Conservation (phyloP, 2,329 filamentous ascomycete species). For the Cladosporium sphaerospermum region DNA sequence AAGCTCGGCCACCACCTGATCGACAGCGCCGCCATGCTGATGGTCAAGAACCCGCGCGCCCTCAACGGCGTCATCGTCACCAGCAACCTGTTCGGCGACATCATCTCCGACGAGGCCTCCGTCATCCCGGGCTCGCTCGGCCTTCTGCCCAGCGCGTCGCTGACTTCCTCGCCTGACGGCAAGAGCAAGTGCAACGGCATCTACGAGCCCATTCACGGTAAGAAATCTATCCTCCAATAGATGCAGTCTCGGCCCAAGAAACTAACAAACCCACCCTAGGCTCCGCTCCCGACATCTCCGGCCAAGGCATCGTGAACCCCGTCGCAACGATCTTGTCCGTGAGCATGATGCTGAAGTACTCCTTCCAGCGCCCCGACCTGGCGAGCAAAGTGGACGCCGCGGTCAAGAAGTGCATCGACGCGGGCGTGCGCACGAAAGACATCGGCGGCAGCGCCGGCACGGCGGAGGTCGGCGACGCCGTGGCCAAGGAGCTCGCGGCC, state of each 20-base stretch:
- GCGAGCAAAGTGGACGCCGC: slow-evolving; percentile 75
- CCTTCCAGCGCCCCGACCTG: slow-evolving; percentile 70
- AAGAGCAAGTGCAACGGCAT: slow-evolving; percentile 84
- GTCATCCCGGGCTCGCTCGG: slow-evolving; percentile 90
- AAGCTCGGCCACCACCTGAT: slow-evolving; percentile 85
- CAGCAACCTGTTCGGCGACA: slow-evolving; percentile 92
- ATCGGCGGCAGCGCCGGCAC: slow-evolving; percentile 74
- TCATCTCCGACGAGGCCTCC: slow-evolving; percentile 89
- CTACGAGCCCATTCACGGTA: slow-evolving; percentile 84
- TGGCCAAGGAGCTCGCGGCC: slow-evolving; percentile 61
- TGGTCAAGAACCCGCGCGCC: slow-evolving; percentile 85
- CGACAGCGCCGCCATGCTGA: slow-evolving; percentile 93
- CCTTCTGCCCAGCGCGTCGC: slow-evolving; percentile 77
- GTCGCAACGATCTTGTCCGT: slow-evolving; percentile 86
- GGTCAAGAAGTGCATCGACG: slow-evolving; percentile 72
- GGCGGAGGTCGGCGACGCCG: slow-evolving; percentile 72
- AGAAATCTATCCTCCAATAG: neutral
- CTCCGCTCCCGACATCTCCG: slow-evolving; percentile 87
- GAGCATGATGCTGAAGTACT: slow-evolving; percentile 95
- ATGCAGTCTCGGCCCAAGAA: neutral
- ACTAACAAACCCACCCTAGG: slow-evolving; percentile 41
- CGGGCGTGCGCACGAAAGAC: slow-evolving; percentile 72
- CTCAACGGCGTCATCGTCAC: slow-evolving; percentile 90
- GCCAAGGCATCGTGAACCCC: slow-evolving; percentile 78
- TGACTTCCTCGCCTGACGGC: slow-evolving; percentile 80